Evolutionary conservation across 108 stramenopile genomes (phyloP).

Genomic region (Cyclotella sp.): DNA sequence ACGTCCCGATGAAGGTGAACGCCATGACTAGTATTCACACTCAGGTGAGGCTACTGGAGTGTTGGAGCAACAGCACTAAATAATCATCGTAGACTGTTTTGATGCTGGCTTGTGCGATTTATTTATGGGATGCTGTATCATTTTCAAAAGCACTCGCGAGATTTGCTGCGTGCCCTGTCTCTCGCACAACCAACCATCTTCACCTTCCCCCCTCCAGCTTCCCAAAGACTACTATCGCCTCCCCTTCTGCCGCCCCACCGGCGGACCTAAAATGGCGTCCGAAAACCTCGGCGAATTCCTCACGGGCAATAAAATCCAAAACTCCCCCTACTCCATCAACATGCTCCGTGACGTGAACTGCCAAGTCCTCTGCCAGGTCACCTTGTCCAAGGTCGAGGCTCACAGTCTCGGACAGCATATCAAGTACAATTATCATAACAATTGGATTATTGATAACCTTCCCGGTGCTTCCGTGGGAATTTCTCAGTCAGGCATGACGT

Average conservation of each 20-base stretch:
- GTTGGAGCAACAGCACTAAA: not conserved
- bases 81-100: not conserved
- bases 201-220: conserved; percentile 65
- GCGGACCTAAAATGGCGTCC: conserved; percentile 87
- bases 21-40: conserved; percentile 90
- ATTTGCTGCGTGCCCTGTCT: not conserved
- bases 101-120: no score
- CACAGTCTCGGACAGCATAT: conserved; percentile 72
- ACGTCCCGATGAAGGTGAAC: conserved; percentile 89
- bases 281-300: conserved; percentile 94
- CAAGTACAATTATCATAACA: conserved; percentile 93
- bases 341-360: conserved; percentile 91
- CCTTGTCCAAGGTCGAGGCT: conserved; percentile 61
- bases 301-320: conserved; percentile 97
- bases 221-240: conserved; percentile 96
- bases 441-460: conserved; percentile 99
- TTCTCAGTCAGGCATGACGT: conserved; percentile 51
- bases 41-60: conserved; percentile 50
- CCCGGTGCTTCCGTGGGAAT: conserved; percentile 89
- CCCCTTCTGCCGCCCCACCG: conserved; percentile 93
- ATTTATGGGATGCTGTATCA: no score
- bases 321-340: conserved; percentile 90
- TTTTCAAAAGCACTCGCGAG: not conserved
- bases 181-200: not conserved
- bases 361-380: conserved; percentile 74